These are phyloP conservation scores for Quercus gilva DNA, from an alignment of 306 rosid species.

Conservation along the genomic window DNA sequence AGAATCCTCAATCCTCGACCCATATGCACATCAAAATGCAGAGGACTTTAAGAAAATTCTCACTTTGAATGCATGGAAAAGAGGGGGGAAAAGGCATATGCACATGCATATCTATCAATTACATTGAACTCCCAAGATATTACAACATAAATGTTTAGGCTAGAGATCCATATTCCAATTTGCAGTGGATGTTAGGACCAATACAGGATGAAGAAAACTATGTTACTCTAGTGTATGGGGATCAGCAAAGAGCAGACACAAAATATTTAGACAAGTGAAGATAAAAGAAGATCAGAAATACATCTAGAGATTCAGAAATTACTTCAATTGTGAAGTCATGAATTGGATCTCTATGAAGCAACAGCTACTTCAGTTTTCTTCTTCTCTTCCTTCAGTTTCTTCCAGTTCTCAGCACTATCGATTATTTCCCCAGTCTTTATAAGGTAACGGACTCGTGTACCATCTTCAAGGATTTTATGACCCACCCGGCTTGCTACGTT, in stretches of 20 bases:
- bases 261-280: slow-evolving; percentile 25
- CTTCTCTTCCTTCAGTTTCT: slow-evolving; percentile 61
- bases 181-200: background rate
- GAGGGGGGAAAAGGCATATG: background rate
- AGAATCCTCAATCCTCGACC: too few species aligned
- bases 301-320: slow-evolving; percentile 33
- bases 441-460: slow-evolving; percentile 79
- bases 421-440: slow-evolving; percentile 89
- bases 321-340: slow-evolving; percentile 23
- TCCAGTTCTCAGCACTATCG: slow-evolving; percentile 71
- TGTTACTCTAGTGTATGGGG: slow-evolving; percentile 6
- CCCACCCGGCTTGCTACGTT: slow-evolving; percentile 92
- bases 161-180: background rate
- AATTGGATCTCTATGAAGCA: slow-evolving; percentile 37
- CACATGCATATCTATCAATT: background rate
- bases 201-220: slow-evolving; percentile 8
- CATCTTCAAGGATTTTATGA: slow-evolving; percentile 78
- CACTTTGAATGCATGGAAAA: background rate
- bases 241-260: slow-evolving; percentile 10
- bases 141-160: background rate
- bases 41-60: background rate
- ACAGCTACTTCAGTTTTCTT: slow-evolving; percentile 67
- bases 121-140: background rate
- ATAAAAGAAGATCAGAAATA: slow-evolving; percentile 16
- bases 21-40: background rate